Conservation (phyloP, 768 basidiomycete species). For the Coprinopsis marcescibilis region DNA sequence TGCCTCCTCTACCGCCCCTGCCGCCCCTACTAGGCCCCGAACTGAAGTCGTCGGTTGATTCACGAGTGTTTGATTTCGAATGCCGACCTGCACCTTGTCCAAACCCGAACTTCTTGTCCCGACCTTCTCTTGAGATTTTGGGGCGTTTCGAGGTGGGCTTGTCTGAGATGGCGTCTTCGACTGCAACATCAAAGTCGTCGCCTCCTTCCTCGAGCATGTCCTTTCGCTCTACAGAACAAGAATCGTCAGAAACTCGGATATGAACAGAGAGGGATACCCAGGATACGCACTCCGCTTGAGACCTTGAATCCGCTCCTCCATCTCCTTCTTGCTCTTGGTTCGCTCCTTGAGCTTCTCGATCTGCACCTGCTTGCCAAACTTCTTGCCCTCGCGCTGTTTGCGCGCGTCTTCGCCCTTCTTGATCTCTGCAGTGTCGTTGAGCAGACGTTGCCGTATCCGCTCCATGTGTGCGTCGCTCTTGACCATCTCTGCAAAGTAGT, state of each 20-base stretch:
- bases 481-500: slow-evolving; percentile 99
- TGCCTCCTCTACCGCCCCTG: too few relatives aligned
- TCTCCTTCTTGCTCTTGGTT: slow-evolving; percentile 88
- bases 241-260: not conserved
- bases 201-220: slow-evolving; percentile 66
- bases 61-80: slow-evolving; percentile 76
- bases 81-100: slow-evolving; percentile 58
- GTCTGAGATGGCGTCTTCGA: slow-evolving; percentile 84
- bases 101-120: slow-evolving; percentile 81
- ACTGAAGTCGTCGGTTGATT: slow-evolving; percentile 74
- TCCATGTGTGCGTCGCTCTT: slow-evolving; percentile 98
- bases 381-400: slow-evolving; percentile 91
- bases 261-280: slow-evolving; percentile 31
- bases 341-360: slow-evolving; percentile 90
- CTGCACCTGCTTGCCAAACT: slow-evolving; percentile 98
- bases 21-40: slow-evolving; percentile 31
- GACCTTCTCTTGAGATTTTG: slow-evolving; percentile 37
- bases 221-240: slow-evolving; percentile 60
- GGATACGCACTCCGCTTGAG: slow-evolving; percentile 79
- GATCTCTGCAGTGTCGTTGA: slow-evolving; percentile 84
- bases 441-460: slow-evolving; percentile 80
- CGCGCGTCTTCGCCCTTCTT: slow-evolving; percentile 90
- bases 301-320: slow-evolving; percentile 79
- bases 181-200: slow-evolving; percentile 80
- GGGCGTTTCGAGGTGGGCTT: slow-evolving; percentile 52